Evolutionary conservation across 2,329 filamentous ascomycete species (phyloP).

Genomic region (Epichloe festucae): DNA sequence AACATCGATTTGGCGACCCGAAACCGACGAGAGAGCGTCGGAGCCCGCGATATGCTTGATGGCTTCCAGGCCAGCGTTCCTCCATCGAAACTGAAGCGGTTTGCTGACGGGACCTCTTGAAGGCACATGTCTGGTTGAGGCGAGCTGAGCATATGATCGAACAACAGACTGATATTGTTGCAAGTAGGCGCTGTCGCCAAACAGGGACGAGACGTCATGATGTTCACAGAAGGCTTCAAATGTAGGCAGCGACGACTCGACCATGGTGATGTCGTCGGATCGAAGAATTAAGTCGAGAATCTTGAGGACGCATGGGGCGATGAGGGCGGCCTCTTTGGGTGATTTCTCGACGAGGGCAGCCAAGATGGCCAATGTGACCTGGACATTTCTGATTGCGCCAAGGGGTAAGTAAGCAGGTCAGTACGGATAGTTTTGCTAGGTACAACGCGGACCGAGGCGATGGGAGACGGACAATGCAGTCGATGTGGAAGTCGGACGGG

Average conservation of each 20-base stretch:
- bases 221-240: conserved; percentile 82
- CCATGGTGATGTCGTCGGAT: conserved; percentile 81
- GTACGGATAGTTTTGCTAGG: neutral
- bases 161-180: conserved; percentile 74
- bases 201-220: conserved; percentile 74
- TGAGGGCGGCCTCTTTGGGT: conserved; percentile 78
- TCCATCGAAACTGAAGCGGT: conserved; percentile 67
- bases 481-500: neutral
- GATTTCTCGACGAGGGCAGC: conserved; percentile 86
- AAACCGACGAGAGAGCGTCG: conserved; percentile 63
- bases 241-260: conserved; percentile 76
- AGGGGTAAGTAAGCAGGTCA: neutral
- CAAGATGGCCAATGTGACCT: conserved; percentile 88
- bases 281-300: conserved; percentile 73
- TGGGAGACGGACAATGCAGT: neutral
- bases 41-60: conserved; percentile 71
- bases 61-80: conserved; percentile 59
- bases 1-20: conserved; percentile 61
- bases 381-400: conserved; percentile 56
- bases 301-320: conserved; percentile 71
- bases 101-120: conserved; percentile 46
- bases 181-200: conserved; percentile 75
- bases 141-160: conserved; percentile 64
- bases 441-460: neutral
- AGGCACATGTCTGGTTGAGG: conserved; percentile 46